Conservation (phyloP, 2,329 filamentous ascomycete species). For the Aspergillus thermomutatus region DNA sequence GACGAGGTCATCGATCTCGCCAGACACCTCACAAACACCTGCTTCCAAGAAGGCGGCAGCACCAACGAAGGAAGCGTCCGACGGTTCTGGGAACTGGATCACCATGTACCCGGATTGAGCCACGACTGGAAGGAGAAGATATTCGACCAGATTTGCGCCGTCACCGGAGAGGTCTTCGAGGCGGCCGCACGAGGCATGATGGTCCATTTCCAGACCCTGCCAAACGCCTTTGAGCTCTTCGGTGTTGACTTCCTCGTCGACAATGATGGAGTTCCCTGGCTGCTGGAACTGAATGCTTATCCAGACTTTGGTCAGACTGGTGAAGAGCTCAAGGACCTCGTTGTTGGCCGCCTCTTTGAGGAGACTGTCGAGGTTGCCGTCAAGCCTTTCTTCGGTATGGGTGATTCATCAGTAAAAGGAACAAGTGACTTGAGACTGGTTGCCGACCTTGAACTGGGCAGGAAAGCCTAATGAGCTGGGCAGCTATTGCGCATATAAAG, state of each 20-base stretch:
- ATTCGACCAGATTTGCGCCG: conserved; percentile 68
- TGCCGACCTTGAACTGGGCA: conserved; percentile 40
- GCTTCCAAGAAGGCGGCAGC: conserved; percentile 66
- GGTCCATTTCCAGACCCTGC: conserved; percentile 85
- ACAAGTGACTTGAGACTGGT: conserved; percentile 37
- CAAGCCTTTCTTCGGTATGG: conserved; percentile 60
- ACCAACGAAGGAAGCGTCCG: conserved; percentile 63
- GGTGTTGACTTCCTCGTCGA: conserved; percentile 89
- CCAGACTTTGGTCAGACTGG: conserved; percentile 95
- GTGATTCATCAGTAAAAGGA: conserved; percentile 13
- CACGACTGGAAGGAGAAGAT: conserved; percentile 56
- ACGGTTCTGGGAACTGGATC: conserved; percentile 69
- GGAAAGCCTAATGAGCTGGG: conserved; percentile 18
- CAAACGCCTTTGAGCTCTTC: conserved; percentile 87
- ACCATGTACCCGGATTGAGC: conserved; percentile 28
- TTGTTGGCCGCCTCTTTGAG: conserved; percentile 75
- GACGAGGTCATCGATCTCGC: conserved; percentile 56
- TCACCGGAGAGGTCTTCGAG: conserved; percentile 78
- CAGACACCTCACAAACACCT: conserved; percentile 91
- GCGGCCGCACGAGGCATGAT: conserved; percentile 80
- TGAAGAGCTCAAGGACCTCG: conserved; percentile 58
- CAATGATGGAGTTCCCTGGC: conserved; percentile 59
- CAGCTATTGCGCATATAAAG: not conserved
- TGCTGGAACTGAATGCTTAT: conserved; percentile 93
- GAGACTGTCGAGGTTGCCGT: conserved; percentile 68